Percentiles rank a stretch among this genome's conserved stretches.
Evolutionary conservation across 768 basidiomycete genomes (phyloP).

Genomic region (Leccinum boreale): DNA sequence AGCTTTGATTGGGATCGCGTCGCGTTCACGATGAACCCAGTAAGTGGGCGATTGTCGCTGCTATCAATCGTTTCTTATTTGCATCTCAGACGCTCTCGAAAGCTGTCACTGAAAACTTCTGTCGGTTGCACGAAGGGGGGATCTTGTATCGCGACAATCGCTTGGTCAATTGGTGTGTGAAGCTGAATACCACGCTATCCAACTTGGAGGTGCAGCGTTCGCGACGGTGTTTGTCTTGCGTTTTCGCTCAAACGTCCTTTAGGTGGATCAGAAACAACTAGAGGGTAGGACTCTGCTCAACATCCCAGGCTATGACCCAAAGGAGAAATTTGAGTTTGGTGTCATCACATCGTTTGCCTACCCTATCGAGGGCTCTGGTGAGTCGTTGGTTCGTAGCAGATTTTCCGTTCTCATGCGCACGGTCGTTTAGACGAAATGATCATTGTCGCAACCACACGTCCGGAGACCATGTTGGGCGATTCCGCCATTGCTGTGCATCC

Average conservation of each 20-base stretch:
- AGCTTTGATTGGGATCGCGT: constrained; percentile 94
- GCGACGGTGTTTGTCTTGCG: not conserved
- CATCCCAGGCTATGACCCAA: constrained; percentile 93
- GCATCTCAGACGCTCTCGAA: constrained; percentile 60
- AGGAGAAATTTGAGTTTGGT: constrained; percentile 96
- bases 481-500: constrained; percentile 97
- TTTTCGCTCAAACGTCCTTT: not conserved
- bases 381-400: constrained; percentile 9
- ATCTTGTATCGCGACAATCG: constrained; percentile 94
- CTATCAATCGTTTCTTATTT: not conserved
- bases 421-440: constrained; percentile 71
- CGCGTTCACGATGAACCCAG: constrained; percentile 94
- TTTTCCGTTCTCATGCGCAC: not conserved
- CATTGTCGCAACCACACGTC: constrained; percentile 94
- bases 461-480: constrained; percentile 98
- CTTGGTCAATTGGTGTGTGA: constrained; percentile 97
- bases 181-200: constrained; percentile 94
- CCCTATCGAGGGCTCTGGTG: constrained; percentile 80
- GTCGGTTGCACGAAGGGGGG: constrained; percentile 85
- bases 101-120: constrained; percentile 92
- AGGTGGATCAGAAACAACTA: constrained; percentile 93
- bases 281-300: constrained; percentile 79
- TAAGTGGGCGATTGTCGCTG: constrained; percentile 29
- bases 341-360: constrained; percentile 97
- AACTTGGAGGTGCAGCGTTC: constrained; percentile 77